phyloP scores from a whole-genome alignment of 176 grass and related monocot genomes.

The Triticum dicoccoides region DNA sequence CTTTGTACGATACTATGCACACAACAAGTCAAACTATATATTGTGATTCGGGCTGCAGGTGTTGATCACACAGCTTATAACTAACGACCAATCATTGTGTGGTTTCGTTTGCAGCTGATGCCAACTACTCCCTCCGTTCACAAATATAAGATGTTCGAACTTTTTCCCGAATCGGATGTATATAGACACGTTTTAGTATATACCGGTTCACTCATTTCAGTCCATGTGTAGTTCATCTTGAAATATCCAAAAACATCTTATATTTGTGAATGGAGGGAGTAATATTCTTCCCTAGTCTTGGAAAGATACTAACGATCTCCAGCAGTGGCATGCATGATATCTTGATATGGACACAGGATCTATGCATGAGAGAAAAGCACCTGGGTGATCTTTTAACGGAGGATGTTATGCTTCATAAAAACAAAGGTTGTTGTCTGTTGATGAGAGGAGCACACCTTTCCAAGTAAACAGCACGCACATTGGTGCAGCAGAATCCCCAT shows the following conservation, averaged over 20 bases:
- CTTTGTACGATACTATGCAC: neutral
- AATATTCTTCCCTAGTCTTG: conserved; percentile 24
- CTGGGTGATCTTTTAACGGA: conserved; percentile 42
- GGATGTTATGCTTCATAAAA: conserved; percentile 41
- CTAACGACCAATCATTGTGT: conserved; percentile 35
- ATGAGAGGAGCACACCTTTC: conserved; percentile 39
- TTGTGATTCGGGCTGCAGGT: conserved; percentile 21
- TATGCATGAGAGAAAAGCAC: conserved; percentile 44
- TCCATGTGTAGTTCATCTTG: no score
- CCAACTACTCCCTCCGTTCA: neutral
- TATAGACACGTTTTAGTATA: no score
- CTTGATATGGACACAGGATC: neutral
- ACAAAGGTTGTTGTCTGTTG: conserved; percentile 30
- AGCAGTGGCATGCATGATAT: conserved; percentile 31
- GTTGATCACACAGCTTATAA: conserved; percentile 14
- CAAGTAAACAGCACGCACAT: conserved; percentile 25
- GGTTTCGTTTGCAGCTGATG: conserved; percentile 28
- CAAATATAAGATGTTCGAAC: no score
- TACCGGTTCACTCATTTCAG: no score
- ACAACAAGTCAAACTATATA: neutral
- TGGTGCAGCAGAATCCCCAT: conserved; percentile 31
- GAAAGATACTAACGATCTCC: conserved; percentile 33
- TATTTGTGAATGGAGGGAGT: neutral
- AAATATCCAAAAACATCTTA: no score
- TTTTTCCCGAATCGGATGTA: no score